A percentile compares a stretch with the other conserved stretches of the same genome.
Conservation (phyloP, 1,284 basidiomycete genomes). For the Macrocystidia cucumis region DNA sequence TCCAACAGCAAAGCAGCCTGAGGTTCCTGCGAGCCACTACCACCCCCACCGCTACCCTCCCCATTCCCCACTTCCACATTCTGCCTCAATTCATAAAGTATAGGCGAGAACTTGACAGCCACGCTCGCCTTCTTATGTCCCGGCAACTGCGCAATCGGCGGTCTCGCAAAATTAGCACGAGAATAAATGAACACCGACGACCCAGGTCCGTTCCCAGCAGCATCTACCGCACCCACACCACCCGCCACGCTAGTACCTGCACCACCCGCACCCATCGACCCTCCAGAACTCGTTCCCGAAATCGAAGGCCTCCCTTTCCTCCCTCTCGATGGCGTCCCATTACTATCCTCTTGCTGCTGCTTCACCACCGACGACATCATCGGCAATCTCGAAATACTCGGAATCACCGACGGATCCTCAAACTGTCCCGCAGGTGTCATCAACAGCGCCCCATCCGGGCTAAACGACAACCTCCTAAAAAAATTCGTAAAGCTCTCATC, state of each 20-base stretch:
- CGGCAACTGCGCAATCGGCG: conserved; percentile 91
- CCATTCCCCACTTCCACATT: conserved; percentile 50
- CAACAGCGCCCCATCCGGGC: conserved; percentile 89
- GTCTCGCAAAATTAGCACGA: conserved; percentile 84
- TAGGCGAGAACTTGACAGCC: conserved; percentile 89
- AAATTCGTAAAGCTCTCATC: conserved; percentile 96
- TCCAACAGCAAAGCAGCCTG: conserved; percentile 41
- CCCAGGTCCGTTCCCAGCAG: no score
- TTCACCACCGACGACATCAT: conserved; percentile 11
- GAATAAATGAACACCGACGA: conserved; percentile 94
- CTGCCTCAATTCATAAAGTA: conserved; percentile 82
- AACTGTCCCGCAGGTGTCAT: conserved; percentile 96
- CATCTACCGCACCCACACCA: no score
- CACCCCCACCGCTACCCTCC: conserved; percentile 23
- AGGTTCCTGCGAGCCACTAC: conserved; percentile 36
- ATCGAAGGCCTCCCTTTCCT: conserved; percentile 44
- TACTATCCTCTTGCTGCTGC: conserved; percentile 24
- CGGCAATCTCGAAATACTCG: conserved; percentile 26
- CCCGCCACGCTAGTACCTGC: no score
- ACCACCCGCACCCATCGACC: conserved; percentile 12
- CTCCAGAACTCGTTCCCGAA: conserved; percentile 14
- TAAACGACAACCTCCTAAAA: conserved; percentile 91
- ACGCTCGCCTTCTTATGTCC: conserved; percentile 95
- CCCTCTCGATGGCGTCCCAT: conserved; percentile 42
- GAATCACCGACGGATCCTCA: conserved; percentile 73